Conservation (phyloP, 192 early-diverging fungal genomes). For the Backusella tarrabulga region DNA sequence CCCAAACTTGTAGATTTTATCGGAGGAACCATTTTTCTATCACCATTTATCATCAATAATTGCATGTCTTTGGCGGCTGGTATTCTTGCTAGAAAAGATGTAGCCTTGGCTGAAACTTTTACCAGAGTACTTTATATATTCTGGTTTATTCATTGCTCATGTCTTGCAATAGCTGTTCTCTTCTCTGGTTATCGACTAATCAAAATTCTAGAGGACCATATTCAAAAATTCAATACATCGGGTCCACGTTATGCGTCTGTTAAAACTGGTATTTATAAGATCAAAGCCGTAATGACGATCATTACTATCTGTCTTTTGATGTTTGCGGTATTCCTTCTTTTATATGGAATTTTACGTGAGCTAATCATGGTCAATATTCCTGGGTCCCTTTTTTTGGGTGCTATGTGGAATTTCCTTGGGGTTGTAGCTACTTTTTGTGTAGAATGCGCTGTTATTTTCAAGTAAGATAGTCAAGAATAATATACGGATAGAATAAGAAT, state of each 20-base stretch:
- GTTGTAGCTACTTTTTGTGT: constrained; percentile 22
- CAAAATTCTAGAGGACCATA: constrained; percentile 12
- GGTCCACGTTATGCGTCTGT: constrained; percentile 16
- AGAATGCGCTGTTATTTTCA: constrained; percentile 27
- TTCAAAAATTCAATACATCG: constrained; percentile 16
- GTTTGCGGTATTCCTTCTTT: constrained; percentile 30
- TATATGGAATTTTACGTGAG: constrained; percentile 32
- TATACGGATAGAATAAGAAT: neutral
- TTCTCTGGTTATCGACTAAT: constrained; percentile 21
- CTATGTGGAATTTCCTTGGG: constrained; percentile 30
- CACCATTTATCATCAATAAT: constrained; percentile 31
- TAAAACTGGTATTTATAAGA: constrained; percentile 29
- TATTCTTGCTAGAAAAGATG: constrained; percentile 3
- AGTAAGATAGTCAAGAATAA: neutral
- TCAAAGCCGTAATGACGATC: constrained; percentile 21
- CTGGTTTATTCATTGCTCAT: constrained; percentile 30
- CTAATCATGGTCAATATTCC: constrained; percentile 18
- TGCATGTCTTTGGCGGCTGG: constrained; percentile 25
- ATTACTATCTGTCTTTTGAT: constrained; percentile 20
- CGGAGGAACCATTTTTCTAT: constrained; percentile 17
- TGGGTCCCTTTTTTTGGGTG: constrained; percentile 20
- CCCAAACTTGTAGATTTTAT: constrained; percentile 23
- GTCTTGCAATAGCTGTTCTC: constrained; percentile 11
- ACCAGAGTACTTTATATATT: constrained; percentile 23
- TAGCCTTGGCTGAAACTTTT: constrained; percentile 17